These are phyloP conservation scores for Fusarium sp. DNA, from an alignment of 2,329 filamentous ascomycete genomes.

Conservation along the genomic window DNA sequence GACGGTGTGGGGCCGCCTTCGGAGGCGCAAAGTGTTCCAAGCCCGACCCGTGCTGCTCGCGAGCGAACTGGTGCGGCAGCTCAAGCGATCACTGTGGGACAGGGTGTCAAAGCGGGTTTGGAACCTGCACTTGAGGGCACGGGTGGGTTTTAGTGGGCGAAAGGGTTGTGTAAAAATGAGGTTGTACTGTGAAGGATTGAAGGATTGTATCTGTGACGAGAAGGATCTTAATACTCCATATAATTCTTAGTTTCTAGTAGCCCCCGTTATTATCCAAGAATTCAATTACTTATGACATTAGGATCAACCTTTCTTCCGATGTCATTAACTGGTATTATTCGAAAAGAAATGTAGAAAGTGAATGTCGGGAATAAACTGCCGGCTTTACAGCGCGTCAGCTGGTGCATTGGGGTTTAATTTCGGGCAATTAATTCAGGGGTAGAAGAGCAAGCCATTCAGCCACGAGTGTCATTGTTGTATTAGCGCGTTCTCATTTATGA, in stretches of 20 bases:
- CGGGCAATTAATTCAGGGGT: neutral
- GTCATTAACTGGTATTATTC: neutral
- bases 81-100: conserved; percentile 56
- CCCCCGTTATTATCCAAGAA: neutral
- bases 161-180: too few relatives aligned
- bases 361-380: neutral
- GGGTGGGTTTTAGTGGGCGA: too few relatives aligned
- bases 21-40: conserved; percentile 47
- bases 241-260: neutral
- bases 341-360: neutral
- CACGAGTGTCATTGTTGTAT: neutral
- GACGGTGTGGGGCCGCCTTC: conserved; percentile 47
- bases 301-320: too few relatives aligned
- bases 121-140: conserved; percentile 40
- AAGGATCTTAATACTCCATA: conserved; percentile 9
- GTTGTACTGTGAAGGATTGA: neutral
- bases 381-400: neutral
- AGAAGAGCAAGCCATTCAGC: neutral
- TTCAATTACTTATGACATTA: neutral
- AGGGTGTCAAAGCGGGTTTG: conserved; percentile 55
- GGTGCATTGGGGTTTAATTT: neutral
- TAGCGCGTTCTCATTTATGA: too few relatives aligned
- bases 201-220: neutral
- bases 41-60: conserved; percentile 49
- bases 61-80: conserved; percentile 55